Evolutionary conservation across 345 rosid species (phyloP).

Genomic region (Moricandia arvensis): DNA sequence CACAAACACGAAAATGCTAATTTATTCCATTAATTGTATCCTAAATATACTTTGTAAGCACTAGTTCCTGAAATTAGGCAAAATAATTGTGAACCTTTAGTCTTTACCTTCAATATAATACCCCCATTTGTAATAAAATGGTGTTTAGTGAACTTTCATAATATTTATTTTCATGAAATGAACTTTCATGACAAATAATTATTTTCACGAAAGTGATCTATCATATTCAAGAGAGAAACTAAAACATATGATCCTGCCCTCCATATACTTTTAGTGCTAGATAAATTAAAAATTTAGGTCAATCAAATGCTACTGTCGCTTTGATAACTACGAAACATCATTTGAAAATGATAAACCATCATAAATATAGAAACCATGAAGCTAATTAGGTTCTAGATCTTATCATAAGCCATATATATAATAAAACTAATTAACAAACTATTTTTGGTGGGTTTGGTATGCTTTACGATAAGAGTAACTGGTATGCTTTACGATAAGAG

Average conservation of each 20-base stretch:
- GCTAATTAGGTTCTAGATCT: background rate
- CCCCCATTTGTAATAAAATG: background rate
- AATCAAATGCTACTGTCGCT: background rate
- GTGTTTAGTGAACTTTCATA: constrained; percentile 5
- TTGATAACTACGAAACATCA: background rate
- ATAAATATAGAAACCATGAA: background rate
- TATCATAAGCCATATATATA: background rate
- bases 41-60: constrained; percentile 24
- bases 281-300: background rate
- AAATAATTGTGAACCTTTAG: constrained; percentile 20
- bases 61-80: constrained; percentile 34
- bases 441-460: background rate
- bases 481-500: background rate
- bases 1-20: constrained; percentile 17
- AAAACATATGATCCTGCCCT: background rate
- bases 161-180: background rate
- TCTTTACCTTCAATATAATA: constrained; percentile 25
- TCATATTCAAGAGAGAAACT: background rate
- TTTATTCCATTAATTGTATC: background rate
- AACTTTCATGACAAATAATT: background rate
- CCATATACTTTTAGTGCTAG: background rate
- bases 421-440: background rate
- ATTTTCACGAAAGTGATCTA: background rate
- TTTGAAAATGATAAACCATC: background rate
- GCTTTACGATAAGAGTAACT: background rate